Evolutionary conservation across 495 filamentous ascomycete genomes (phyloP).

Genomic region (Penicillium argentinense): DNA sequence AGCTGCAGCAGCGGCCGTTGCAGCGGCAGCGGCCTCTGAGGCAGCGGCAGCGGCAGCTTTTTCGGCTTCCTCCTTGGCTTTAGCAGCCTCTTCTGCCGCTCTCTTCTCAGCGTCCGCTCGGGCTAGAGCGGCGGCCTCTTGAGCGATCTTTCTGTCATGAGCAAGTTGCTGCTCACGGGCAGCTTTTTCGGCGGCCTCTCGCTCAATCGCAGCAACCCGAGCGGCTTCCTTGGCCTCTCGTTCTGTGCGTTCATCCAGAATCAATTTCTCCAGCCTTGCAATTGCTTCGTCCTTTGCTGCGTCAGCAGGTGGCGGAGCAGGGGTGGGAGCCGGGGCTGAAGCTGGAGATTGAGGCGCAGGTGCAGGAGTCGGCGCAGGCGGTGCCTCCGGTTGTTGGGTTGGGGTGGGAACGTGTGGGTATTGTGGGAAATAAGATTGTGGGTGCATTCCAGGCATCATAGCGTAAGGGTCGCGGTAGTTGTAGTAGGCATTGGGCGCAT

Average conservation of each 20-base stretch:
- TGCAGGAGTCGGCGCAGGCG: slow-evolving; percentile 19
- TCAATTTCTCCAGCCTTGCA: slow-evolving; percentile 51
- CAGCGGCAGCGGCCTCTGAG: slow-evolving; percentile 19
- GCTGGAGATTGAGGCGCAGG: slow-evolving; percentile 1
- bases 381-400: slow-evolving; percentile 25
- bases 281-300: slow-evolving; percentile 51
- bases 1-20: slow-evolving; percentile 10
- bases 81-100: slow-evolving; percentile 24
- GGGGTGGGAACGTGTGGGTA: slow-evolving; percentile 40
- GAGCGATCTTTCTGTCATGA: slow-evolving; percentile 41
- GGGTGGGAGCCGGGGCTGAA: slow-evolving; percentile 4
- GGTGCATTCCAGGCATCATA: slow-evolving; percentile 43
- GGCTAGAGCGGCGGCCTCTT: slow-evolving; percentile 40
- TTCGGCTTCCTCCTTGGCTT: slow-evolving; percentile 30
- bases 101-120: slow-evolving; percentile 37
- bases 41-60: slow-evolving; percentile 26
- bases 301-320: slow-evolving; percentile 28
- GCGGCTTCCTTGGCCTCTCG: slow-evolving; percentile 47
- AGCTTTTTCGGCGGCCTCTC: slow-evolving; percentile 52
- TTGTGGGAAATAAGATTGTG: slow-evolving; percentile 33
- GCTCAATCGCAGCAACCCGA: slow-evolving; percentile 34
- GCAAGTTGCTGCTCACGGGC: slow-evolving; percentile 50
- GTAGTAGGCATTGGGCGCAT: slow-evolving; percentile 44
- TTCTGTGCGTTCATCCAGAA: slow-evolving; percentile 49
- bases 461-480: slow-evolving; percentile 43